Evolutionary conservation across 768 basidiomycete genomes (phyloP), one percentile per base, ranked within the genome.

Genomic region (Lactarius hengduanensis): DNA sequence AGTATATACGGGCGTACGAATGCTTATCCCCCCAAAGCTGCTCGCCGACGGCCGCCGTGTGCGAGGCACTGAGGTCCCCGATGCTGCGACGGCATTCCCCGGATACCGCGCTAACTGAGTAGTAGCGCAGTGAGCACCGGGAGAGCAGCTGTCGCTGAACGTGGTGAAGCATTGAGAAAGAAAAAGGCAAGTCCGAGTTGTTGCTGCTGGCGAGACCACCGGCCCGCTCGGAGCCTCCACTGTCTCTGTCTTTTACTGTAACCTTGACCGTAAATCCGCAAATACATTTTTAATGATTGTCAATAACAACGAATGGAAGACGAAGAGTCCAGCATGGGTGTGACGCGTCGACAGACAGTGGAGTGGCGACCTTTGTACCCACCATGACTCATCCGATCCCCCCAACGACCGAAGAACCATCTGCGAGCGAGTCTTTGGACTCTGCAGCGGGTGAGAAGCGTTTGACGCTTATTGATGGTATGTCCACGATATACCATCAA

Each of bases 11-110:
- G 10, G n/a, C 69, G 63, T 57, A 70, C 69, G 11, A 15, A 70
- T 70, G 28, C 22, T 20, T 32, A 70, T 70, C 8, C 68, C 67
- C 20, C 64, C 67, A 16, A 70, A 64, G 38, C 47, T 65, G 38
- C 59, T 65, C 36, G 63, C 67, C 16, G 53, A n/a, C 3, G 67
- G 69, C 56, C 61, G 55, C 59, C 22, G 56, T 30, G 43, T 26
- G n/a, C 56, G 59, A 26, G 57, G 57, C 1, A 4, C 62, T 34
- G 54, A 30, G 6, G 47, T 16, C 15, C 16, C 58, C 41, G 61
- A 32, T 18, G 61, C 18, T 7, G 50, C 57, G 3, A 36, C 15
- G 4, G 20, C 18, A 36, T 45, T 45, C 47, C n/a, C 8, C 16
- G 0, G 40, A 28, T 47, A 8, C 40, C 1, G 65, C 20, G 6